Base-by-base conservation (phyloP, 192 early-diverging fungal genomes). In the Backusella australiensis region DNA sequence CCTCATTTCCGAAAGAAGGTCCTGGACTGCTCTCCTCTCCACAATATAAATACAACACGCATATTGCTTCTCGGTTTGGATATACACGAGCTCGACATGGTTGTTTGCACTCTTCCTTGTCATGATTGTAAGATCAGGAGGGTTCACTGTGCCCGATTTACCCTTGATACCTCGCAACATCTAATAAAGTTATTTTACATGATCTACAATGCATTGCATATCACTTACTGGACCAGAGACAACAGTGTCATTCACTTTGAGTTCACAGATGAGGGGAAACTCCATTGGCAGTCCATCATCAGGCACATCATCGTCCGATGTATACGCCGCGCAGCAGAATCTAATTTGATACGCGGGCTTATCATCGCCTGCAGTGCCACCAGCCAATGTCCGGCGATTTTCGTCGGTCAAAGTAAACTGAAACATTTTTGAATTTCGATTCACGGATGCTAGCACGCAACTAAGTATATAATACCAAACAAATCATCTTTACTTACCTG, bases 111-210 rank as follows among this genome's bases (percentile, higher is more conserved):
- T 42, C 17, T 46, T 36, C 29, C 76, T 46, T 52, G 77, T 79
- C 26, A 87, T 75, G 21, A 49, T 36, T 3, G 90, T 89, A 19
- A 91, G 79, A 71, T 91, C 87, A 15, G 86, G 81, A 1, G 90
- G 89, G 19, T 87, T 76, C 6, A 88, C 86, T n/a, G 89, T 89
- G 0, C 87, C 85, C 23, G 88, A 85, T 65, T 83, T 86, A 44
- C 88, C 88, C 67, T 89, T 89, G 53, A 90, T 69, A 3, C 89
- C 88, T 26, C 85, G 80, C 29, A 86, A 69, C n/a, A 77, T 81
- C 88, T 89, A 46, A 34, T 38, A 49, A 39, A 39, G 38, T 39
- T 12, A 39, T 2, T 39, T 39, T 39, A 11, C 38, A 39, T 38
- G 8, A 38, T 38, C 36, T 38, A 38, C 36, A 38, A 38, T 38